Evolutionary conservation across 2,329 filamentous ascomycete species (phyloP).

Genomic region (Pseudogymnoascus sp.): DNA sequence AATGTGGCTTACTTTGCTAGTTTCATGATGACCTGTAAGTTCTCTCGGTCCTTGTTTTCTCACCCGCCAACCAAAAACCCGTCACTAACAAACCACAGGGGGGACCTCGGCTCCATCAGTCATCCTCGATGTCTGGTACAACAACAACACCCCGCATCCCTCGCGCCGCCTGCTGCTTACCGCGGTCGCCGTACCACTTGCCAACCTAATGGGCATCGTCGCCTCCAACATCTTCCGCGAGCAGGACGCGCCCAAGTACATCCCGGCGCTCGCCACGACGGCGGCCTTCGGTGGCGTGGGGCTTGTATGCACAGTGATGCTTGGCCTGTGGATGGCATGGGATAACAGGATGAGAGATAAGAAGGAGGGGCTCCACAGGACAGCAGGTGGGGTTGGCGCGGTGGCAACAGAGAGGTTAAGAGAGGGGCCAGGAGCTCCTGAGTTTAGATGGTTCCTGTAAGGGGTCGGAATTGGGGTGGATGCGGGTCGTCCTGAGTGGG

Average conservation of each 20-base stretch:
- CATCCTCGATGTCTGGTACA: slow-evolving; percentile 35
- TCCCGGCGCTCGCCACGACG: slow-evolving; percentile 56
- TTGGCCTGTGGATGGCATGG: slow-evolving; percentile 55
- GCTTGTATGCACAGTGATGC: slow-evolving; percentile 41
- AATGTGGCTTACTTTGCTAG: slow-evolving; percentile 55
- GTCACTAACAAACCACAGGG: slow-evolving; percentile 10
- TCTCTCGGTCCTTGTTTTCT: not conserved
- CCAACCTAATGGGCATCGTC: slow-evolving; percentile 63
- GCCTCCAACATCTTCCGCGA: slow-evolving; percentile 60
- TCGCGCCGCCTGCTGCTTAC: slow-evolving; percentile 53
- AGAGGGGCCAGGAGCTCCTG: slow-evolving; percentile 43
- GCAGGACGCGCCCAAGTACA: slow-evolving; percentile 58
- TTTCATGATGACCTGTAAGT: slow-evolving; percentile 57
- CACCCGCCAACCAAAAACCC: not conserved
- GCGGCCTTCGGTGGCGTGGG: slow-evolving; percentile 57
- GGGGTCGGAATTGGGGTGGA: not conserved
- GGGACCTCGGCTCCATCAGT: slow-evolving; percentile 25
- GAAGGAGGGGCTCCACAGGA: slow-evolving; percentile 12
- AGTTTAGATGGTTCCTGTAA: slow-evolving; percentile 51
- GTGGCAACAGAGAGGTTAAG: slow-evolving; percentile 48
- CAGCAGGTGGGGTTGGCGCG: slow-evolving; percentile 31
- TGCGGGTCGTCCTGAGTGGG: not conserved
- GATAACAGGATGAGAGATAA: slow-evolving; percentile 33
- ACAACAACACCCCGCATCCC: slow-evolving; percentile 60
- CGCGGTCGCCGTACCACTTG: slow-evolving; percentile 51